A percentile compares a stretch with the other conserved stretches of the same genome.
Evolutionary conservation across 23 red algal genomes (phyloP).

Genomic region (Gracilariopsis chorda): DNA sequence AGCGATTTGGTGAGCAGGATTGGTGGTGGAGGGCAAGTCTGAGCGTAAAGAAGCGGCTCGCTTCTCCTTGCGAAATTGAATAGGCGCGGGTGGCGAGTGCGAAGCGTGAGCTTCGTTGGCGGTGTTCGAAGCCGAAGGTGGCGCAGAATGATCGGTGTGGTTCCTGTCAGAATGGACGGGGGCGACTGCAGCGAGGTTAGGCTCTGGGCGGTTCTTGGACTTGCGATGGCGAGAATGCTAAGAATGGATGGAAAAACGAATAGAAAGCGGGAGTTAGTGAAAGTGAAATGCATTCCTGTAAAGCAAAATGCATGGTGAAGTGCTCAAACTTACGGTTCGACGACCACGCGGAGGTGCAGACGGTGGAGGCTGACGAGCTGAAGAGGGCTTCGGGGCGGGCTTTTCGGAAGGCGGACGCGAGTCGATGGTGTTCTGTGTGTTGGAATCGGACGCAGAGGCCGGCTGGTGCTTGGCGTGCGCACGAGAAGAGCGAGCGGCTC

Average conservation of each 20-base stretch:
- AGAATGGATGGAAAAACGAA: not conserved
- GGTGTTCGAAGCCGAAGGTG: not conserved
- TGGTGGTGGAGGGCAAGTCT: too few species aligned
- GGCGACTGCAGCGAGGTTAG: not conserved
- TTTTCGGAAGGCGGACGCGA: not conserved
- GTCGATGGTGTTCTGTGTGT: not conserved
- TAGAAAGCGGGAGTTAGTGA: not conserved
- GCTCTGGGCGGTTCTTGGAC: constrained; percentile 26
- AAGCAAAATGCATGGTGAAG: not conserved
- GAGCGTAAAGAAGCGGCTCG: too few species aligned
- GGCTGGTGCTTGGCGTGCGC: constrained; percentile 4
- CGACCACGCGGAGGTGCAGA: not conserved
- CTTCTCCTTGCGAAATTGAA: too few species aligned
- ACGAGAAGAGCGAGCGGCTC: not conserved
- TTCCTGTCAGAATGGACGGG: not conserved
- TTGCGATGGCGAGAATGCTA: constrained; percentile 37
- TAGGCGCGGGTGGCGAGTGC: too few species aligned
- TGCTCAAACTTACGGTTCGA: not conserved
- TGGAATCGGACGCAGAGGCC: not conserved
- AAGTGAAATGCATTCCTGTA: not conserved
- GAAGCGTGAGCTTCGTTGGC: not conserved
- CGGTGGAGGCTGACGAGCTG: not conserved
- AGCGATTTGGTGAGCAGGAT: too few species aligned
- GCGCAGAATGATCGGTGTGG: not conserved
- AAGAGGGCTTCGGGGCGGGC: not conserved